These are phyloP conservation scores for Saturnispora hagleri DNA, from an alignment of 805 yeast species.

Conservation along the genomic window DNA sequence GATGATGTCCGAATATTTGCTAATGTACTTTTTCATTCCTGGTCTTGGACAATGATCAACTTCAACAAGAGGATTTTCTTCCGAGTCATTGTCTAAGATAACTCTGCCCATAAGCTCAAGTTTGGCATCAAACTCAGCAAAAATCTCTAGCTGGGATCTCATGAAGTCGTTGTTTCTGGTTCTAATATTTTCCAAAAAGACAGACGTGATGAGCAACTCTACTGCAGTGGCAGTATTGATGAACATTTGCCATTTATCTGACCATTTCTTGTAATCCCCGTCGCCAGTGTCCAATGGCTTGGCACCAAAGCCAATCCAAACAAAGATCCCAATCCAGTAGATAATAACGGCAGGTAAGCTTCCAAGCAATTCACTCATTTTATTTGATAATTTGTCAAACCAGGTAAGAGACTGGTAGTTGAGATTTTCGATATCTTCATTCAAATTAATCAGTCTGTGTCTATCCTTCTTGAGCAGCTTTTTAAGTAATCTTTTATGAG, in stretches of 20 bases:
- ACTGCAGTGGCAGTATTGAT: conserved; percentile 36
- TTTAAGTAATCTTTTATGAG: conserved; percentile 16
- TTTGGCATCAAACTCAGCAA: conserved; percentile 22
- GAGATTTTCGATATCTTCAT: background rate
- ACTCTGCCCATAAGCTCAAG: conserved; percentile 19
- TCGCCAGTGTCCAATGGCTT: conserved; percentile 14
- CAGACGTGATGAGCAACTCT: conserved; percentile 27
- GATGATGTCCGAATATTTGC: conserved; percentile 32
- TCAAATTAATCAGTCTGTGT: conserved; percentile 6
- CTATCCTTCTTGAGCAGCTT: background rate
- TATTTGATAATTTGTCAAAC: conserved; percentile 29
- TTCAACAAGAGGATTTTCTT: conserved; percentile 20
- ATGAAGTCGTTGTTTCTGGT: conserved; percentile 29
- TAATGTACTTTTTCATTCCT: conserved; percentile 11
- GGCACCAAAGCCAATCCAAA: conserved; percentile 32
- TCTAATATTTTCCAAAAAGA: conserved; percentile 32
- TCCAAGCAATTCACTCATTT: conserved; percentile 23
- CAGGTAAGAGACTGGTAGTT: conserved; percentile 21
- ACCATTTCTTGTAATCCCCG: conserved; percentile 18
- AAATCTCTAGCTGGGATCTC: conserved; percentile 13
- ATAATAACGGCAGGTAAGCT: conserved; percentile 25
- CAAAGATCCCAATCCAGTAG: conserved; percentile 31
- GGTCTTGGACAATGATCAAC: conserved; percentile 22
- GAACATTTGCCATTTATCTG: conserved; percentile 33
- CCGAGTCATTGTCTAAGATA: background rate